phyloP scores from a whole-genome alignment of 768 basidiomycete genomes.

The Nevesoporus exiguus region DNA sequence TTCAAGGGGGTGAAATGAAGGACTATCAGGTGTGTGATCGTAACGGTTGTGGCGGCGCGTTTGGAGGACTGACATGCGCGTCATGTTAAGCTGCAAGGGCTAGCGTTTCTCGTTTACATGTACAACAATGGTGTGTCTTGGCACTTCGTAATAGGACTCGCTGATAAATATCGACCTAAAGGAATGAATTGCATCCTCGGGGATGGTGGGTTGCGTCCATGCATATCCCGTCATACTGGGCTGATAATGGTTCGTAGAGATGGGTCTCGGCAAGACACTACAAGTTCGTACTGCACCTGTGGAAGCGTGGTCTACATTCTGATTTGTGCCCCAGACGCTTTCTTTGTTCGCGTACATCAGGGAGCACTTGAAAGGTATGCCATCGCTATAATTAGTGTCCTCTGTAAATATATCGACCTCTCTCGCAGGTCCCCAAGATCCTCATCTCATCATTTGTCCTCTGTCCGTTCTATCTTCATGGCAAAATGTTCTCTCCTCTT shows the following conservation, averaged over 20 bases:
- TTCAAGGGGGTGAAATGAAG: slow-evolving; percentile 61
- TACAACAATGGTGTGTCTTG: slow-evolving; percentile 54
- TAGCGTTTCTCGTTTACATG: slow-evolving; percentile 64
- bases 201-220: slow-evolving; percentile 45
- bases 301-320: not conserved
- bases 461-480: slow-evolving; percentile 63
- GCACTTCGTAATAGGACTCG: not conserved
- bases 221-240: not conserved
- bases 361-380: slow-evolving; percentile 45
- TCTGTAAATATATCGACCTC: not conserved
- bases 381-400: not conserved
- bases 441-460: slow-evolving; percentile 72
- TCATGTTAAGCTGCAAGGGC: slow-evolving; percentile 47
- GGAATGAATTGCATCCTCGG: slow-evolving; percentile 71
- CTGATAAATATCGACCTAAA: slow-evolving; percentile 16
- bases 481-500: slow-evolving; percentile 40
- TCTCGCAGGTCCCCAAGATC: slow-evolving; percentile 41
- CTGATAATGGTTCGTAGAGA: slow-evolving; percentile 33
- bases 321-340: slow-evolving; percentile 40
- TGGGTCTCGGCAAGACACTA: slow-evolving; percentile 65
- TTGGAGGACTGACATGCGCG: not conserved
- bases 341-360: slow-evolving; percentile 67
- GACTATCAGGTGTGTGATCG: slow-evolving; percentile 55
- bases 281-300: slow-evolving; percentile 36
- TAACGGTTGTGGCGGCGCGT: not conserved